Conservation (phyloP, 2,329 filamentous ascomycete genomes). For the Talaromyces atroroseus region DNA sequence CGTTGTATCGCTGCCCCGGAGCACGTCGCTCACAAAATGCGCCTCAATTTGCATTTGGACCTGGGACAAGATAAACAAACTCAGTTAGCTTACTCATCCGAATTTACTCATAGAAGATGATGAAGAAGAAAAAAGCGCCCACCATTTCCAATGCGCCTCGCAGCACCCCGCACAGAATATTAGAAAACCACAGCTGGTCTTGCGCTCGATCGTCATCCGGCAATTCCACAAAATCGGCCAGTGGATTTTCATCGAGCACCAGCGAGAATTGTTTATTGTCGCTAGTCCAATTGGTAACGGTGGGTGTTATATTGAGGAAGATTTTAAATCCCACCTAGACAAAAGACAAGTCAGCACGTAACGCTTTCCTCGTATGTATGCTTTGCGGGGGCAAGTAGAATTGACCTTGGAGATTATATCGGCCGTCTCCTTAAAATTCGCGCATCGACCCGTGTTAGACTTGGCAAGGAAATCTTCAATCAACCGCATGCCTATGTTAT, state of each 20-base stretch:
- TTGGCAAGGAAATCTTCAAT: slow-evolving; percentile 98
- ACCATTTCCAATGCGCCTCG: slow-evolving; percentile 95
- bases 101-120: neutral
- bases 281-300: slow-evolving; percentile 89
- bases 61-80: slow-evolving; percentile 32
- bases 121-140: slow-evolving; percentile 19
- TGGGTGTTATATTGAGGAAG: slow-evolving; percentile 93
- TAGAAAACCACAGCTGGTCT: slow-evolving; percentile 97
- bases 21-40: slow-evolving; percentile 88
- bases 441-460: slow-evolving; percentile 80
- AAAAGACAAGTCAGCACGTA: slow-evolving; percentile 4
- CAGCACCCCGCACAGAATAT: slow-evolving; percentile 89
- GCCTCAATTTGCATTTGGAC: slow-evolving; percentile 97
- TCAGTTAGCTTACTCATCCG: neutral
- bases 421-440: slow-evolving; percentile 90
- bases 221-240: slow-evolving; percentile 95
- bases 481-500: slow-evolving; percentile 91
- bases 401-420: slow-evolving; percentile 89
- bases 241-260: slow-evolving; percentile 92
- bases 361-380: neutral
- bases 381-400: neutral
- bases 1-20: slow-evolving; percentile 90
- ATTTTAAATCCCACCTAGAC: slow-evolving; percentile 93
- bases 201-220: slow-evolving; percentile 93
- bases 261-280: slow-evolving; percentile 96